Evolutionary conservation across 345 rosid species (phyloP).

Genomic region (Xanthoceras sorbifolium): DNA sequence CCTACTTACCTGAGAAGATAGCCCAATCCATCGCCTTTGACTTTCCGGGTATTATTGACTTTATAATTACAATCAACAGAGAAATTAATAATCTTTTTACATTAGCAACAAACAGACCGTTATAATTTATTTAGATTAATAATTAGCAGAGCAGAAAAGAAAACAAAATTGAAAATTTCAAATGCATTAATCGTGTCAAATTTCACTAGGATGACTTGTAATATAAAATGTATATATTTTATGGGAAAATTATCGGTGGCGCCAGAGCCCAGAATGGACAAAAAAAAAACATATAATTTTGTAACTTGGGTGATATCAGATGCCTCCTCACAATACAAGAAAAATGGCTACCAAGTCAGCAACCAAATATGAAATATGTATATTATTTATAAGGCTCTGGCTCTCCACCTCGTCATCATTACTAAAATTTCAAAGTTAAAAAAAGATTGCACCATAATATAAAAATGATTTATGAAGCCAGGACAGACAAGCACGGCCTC

Average conservation of each 20-base stretch:
- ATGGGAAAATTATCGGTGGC: constrained; percentile 7
- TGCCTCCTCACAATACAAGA: neutral
- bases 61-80: neutral
- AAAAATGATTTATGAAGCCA: constrained; percentile 6
- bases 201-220: neutral
- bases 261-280: constrained; percentile 13
- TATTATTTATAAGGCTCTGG: neutral
- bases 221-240: neutral
- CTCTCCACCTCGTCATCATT: constrained; percentile 37
- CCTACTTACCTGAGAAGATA: neutral
- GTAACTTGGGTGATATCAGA: constrained; percentile 13
- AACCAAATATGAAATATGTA: constrained; percentile 16
- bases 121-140: neutral
- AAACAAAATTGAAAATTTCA: neutral
- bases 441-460: neutral
- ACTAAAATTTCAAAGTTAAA: constrained; percentile 16
- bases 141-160: neutral
- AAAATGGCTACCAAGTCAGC: constrained; percentile 25
- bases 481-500: constrained; percentile 15
- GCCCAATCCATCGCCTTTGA: constrained; percentile 14
- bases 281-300: constrained; percentile 3
- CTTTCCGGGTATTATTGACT: constrained; percentile 12
- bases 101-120: too few species aligned
- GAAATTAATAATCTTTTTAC: neutral
- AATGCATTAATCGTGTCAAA: neutral